A percentile compares a stretch with the other conserved stretches of the same genome.
These are phyloP conservation scores for Pulveroboletus sp. DNA, from an alignment of 768 basidiomycete species.

Conservation along the genomic window DNA sequence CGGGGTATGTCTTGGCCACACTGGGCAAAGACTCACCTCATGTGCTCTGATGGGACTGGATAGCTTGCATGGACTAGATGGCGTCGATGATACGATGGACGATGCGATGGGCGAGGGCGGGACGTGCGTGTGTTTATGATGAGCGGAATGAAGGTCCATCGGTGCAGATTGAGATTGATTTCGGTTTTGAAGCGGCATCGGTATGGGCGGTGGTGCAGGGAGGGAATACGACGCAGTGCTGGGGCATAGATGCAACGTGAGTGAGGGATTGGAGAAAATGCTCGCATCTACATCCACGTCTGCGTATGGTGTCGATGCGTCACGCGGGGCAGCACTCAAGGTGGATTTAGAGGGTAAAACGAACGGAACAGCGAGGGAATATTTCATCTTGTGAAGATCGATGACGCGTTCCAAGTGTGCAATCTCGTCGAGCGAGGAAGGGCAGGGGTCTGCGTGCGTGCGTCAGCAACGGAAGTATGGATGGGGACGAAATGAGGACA, in stretches of 20 bases:
- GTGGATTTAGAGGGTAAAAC: conserved; percentile 29
- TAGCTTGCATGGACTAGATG: conserved; percentile 27
- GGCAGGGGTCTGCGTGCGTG: conserved; percentile 37
- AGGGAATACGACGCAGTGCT: conserved; percentile 4
- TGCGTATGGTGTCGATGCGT: background rate
- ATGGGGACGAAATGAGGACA: conserved; percentile 9
- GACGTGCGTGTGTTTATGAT: background rate
- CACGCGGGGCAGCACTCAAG: background rate
- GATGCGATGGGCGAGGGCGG: conserved; percentile 20
- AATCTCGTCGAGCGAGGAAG: conserved; percentile 54
- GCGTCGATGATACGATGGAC: conserved; percentile 26
- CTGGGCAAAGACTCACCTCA: conserved; percentile 2
- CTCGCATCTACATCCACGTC: background rate
- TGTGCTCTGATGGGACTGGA: conserved; percentile 20
- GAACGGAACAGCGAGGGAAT: conserved; percentile 47
- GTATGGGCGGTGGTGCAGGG: conserved; percentile 9
- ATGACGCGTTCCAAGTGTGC: conserved; percentile 50
- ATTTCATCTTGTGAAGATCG: conserved; percentile 48
- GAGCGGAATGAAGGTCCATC: background rate
- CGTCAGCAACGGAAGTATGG: background rate
- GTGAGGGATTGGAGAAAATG: conserved; percentile 15
- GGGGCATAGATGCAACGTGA: background rate
- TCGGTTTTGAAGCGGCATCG: conserved; percentile 9
- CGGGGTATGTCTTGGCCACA: background rate
- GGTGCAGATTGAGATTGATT: background rate